A percentile compares a stretch with the other conserved stretches of the same genome.
These are phyloP conservation scores for Aspergillus versicolor DNA, from an alignment of 2,329 filamentous ascomycete genomes.

Conservation along the genomic window DNA sequence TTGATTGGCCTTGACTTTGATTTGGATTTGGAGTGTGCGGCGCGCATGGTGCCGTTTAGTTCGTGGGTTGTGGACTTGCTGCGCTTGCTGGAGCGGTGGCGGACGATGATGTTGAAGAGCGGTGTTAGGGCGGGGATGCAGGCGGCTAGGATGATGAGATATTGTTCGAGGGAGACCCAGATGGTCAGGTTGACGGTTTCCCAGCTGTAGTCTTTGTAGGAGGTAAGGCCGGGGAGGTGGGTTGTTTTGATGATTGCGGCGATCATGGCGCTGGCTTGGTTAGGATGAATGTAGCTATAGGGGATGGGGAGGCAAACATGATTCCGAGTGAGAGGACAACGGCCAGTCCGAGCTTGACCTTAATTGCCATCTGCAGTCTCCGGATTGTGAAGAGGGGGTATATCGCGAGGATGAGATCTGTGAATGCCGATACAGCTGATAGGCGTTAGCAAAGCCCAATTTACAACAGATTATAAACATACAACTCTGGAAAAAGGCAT, in stretches of 20 bases:
- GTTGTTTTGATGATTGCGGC: conserved; percentile 16
- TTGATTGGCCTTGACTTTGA: not conserved
- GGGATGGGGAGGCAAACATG: conserved; percentile 2
- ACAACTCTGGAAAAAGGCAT: conserved; percentile 16
- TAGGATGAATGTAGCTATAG: not conserved
- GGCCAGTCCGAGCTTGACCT: conserved; percentile 13
- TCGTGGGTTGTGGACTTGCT: not conserved
- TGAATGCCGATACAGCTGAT: conserved; percentile 11
- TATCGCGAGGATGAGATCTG: conserved; percentile 11
- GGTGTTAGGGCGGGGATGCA: conserved; percentile 15
- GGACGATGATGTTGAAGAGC: conserved; percentile 8
- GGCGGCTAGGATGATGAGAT: conserved; percentile 16
- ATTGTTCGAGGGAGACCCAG: conserved; percentile 16
- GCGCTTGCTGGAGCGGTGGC: conserved; percentile 1
- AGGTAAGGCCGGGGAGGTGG: conserved; percentile 5
- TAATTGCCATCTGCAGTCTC: conserved; percentile 12
- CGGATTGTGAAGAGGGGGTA: conserved; percentile 14
- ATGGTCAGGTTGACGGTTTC: conserved; percentile 9
- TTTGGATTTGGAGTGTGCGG: not conserved
- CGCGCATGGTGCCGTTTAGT: not conserved
- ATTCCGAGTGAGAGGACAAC: conserved; percentile 17
- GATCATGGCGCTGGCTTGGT: conserved; percentile 11
- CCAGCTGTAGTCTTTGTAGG: conserved; percentile 9
- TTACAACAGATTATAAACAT: too few relatives aligned
- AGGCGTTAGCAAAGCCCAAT: not conserved